phyloP scores from a whole-genome alignment of 140 eudicot species.

The Bidens hawaiensis region DNA sequence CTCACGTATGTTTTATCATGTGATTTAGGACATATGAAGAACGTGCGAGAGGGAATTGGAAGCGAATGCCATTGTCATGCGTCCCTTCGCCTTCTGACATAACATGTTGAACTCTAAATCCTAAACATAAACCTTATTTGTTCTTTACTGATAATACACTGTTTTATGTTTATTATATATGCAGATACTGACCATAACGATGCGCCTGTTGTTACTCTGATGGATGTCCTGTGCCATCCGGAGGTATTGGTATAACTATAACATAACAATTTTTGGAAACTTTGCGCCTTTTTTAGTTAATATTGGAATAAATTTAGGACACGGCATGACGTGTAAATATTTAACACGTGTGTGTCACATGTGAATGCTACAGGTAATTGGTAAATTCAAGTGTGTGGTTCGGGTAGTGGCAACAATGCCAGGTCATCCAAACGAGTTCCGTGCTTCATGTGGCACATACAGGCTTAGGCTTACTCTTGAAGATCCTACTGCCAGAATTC shows the following conservation, averaged over 20 bases:
- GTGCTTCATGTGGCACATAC: slow-evolving; percentile 53
- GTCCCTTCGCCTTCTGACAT: neutral
- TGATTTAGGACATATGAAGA: neutral
- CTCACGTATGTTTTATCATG: neutral
- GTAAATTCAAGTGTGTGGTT: slow-evolving; percentile 79
- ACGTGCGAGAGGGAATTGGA: neutral
- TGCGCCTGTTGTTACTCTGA: neutral
- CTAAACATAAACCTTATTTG: no score
- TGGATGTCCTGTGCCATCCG: neutral
- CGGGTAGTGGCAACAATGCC: slow-evolving; percentile 72
- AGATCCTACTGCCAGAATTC: slow-evolving; percentile 89
- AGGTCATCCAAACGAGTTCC: slow-evolving; percentile 53
- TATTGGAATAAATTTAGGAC: no score
- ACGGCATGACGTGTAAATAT: no score
- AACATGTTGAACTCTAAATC: neutral
- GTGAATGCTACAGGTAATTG: slow-evolving; percentile 59
- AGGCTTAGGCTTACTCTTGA: slow-evolving; percentile 77
- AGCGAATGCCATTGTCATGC: neutral
- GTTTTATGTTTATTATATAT: neutral
- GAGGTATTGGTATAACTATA: neutral
- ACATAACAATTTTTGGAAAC: no score
- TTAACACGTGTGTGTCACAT: no score
- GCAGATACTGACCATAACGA: neutral
- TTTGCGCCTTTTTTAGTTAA: no score
- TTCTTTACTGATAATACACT: neutral